phyloP scores from a whole-genome alignment of 192 early-diverging fungal genomes.

The Backusella psychrophila region DNA sequence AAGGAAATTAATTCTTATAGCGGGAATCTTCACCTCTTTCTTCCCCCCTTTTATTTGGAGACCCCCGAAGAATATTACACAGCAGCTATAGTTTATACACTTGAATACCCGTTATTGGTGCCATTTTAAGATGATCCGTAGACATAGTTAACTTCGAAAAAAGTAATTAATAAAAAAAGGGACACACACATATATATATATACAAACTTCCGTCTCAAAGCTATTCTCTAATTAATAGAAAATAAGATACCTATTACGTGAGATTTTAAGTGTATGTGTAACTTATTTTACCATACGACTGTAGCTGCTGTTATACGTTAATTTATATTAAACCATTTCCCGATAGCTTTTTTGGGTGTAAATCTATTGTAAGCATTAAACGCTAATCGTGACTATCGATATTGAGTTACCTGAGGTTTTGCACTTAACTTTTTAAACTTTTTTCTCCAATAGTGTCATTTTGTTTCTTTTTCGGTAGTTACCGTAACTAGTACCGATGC shows the following conservation, averaged over 20 bases:
- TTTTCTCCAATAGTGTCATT: not conserved
- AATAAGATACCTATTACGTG: not conserved
- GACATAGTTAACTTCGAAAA: not conserved
- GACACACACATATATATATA: not conserved
- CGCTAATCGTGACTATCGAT: slow-evolving; percentile 3
- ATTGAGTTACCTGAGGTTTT: slow-evolving; percentile 1
- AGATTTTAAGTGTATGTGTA: slow-evolving; percentile 1
- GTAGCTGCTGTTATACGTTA: not conserved
- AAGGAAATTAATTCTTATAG: slow-evolving; percentile 4
- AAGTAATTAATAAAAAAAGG: not conserved
- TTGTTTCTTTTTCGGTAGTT: not conserved
- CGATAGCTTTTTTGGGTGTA: slow-evolving; percentile 3
- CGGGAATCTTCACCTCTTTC: not conserved
- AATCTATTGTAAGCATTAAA: not conserved
- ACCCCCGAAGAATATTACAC: not conserved
- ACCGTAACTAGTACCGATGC: not conserved
- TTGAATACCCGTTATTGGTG: slow-evolving; percentile 3
- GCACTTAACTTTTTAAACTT: not conserved
- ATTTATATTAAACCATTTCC: slow-evolving; percentile 6
- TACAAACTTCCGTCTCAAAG: not conserved
- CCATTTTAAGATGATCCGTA: slow-evolving; percentile 1
- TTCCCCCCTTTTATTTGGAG: not conserved
- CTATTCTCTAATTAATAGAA: not conserved
- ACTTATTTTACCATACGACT: not conserved
- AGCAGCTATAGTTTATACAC: not conserved